Percentiles rank a stretch among this genome's conserved stretches.
Evolutionary conservation across 2,329 filamentous ascomycete genomes (phyloP).

Genomic region (Trichoderma citrinoviride): DNA sequence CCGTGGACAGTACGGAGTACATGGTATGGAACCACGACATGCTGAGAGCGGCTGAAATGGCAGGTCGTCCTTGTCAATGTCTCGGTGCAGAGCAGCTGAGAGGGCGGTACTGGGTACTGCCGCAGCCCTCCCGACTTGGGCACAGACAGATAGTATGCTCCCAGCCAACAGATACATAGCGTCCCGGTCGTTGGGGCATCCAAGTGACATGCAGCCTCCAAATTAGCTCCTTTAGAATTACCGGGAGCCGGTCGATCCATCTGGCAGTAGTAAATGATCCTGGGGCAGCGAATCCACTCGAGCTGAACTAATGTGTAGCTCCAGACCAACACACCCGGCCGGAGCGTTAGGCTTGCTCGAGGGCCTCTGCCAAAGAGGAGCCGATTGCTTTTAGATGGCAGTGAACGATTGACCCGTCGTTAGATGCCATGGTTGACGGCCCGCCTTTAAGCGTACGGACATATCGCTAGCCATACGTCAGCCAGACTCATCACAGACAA

Average conservation of each 20-base stretch:
- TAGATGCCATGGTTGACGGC: not conserved
- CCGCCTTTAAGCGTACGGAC: not conserved
- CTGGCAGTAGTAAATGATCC: not conserved
- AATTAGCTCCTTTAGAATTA: not conserved
- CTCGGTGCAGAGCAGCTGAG: slow-evolving; percentile 7
- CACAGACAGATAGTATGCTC: not conserved
- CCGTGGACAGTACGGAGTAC: not conserved
- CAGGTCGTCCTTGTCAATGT: not conserved
- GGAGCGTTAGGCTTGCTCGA: not conserved
- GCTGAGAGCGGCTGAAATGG: slow-evolving; percentile 3
- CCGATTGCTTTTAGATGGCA: not conserved
- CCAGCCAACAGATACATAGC: not conserved
- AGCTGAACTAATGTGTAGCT: not conserved
- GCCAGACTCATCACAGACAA: not conserved
- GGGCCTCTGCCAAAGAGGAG: not conserved
- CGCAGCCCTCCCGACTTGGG: not conserved
- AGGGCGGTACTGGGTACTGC: not conserved
- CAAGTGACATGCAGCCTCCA: not conserved
- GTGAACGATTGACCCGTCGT: not conserved
- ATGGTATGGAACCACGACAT: not conserved
- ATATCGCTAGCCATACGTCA: not conserved
- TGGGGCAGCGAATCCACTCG: not conserved
- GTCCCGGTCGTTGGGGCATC: not conserved
- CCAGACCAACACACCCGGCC: not conserved
- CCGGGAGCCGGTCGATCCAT: slow-evolving; percentile 11